A percentile compares a stretch with the other conserved stretches of the same genome.
These are phyloP conservation scores for Wickerhamomyces sp. DNA, from an alignment of 1,139 yeast genomes.

Conservation along the genomic window DNA sequence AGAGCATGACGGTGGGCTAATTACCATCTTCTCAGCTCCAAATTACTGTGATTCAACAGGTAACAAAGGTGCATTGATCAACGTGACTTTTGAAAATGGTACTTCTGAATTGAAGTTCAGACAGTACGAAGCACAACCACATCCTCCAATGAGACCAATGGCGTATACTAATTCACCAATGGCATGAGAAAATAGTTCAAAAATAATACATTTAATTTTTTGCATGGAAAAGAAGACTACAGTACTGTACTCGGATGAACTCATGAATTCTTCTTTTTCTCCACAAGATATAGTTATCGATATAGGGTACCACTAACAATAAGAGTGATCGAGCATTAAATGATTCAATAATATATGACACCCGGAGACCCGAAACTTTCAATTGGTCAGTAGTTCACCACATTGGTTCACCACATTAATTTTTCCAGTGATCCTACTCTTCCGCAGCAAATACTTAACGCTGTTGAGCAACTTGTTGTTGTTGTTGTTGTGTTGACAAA, in stretches of 20 bases:
- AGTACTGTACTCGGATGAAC: not conserved
- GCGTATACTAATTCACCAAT: conserved; percentile 68
- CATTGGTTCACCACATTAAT: too few relatives aligned
- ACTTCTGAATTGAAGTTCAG: conserved; percentile 12
- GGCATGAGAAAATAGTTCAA: conserved; percentile 1
- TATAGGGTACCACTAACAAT: not conserved
- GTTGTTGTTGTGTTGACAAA: too few relatives aligned
- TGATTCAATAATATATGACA: too few relatives aligned
- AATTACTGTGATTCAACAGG: conserved; percentile 94
- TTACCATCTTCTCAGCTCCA: conserved; percentile 96
- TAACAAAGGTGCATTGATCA: conserved; percentile 73
- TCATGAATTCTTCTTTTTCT: not conserved
- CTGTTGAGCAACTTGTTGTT: too few relatives aligned
- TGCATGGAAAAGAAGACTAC: not conserved
- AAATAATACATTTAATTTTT: too few relatives aligned
- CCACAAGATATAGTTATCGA: not conserved
- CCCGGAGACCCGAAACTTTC: too few relatives aligned
- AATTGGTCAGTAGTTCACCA: too few relatives aligned
- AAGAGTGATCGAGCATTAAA: too few relatives aligned
- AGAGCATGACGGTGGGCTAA: conserved; percentile 80
- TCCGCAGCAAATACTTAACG: too few relatives aligned
- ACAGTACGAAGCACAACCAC: conserved; percentile 72
- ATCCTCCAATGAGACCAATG: conserved; percentile 93
- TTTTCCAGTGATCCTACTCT: too few relatives aligned
- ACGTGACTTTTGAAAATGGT: conserved; percentile 7